Conservation (phyloP, 352 stramenopile species). For the Globisporangium echinulatum region DNA sequence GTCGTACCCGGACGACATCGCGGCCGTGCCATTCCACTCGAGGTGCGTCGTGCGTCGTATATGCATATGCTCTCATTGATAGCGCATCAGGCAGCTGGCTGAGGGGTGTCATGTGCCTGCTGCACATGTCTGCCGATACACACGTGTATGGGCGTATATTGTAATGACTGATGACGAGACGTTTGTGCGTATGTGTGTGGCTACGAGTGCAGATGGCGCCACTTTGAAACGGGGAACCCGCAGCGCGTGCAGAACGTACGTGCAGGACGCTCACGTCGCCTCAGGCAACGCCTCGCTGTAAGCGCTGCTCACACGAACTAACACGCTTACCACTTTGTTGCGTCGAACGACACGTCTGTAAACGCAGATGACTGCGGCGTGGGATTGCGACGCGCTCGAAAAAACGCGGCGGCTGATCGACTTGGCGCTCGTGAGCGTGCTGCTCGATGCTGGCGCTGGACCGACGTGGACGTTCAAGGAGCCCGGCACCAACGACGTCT, state of each 20-base stretch:
- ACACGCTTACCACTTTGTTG: too few relatives aligned
- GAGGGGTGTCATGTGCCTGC: too few relatives aligned
- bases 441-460: slow-evolving; percentile 73
- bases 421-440: slow-evolving; percentile 68
- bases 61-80: too few relatives aligned
- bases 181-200: neutral
- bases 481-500: slow-evolving; percentile 49
- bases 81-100: too few relatives aligned
- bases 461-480: slow-evolving; percentile 72
- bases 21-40: slow-evolving; percentile 73
- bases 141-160: too few relatives aligned
- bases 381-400: slow-evolving; percentile 43
- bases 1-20: slow-evolving; percentile 40
- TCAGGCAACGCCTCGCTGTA: too few relatives aligned
- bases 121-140: too few relatives aligned
- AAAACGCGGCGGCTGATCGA: slow-evolving; percentile 64
- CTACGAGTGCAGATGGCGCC: slow-evolving; percentile 27
- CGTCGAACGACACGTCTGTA: too few relatives aligned
- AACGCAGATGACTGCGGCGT: slow-evolving; percentile 34
- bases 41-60: slow-evolving; percentile 24
- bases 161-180: too few relatives aligned
- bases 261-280: neutral
- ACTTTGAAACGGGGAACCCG: slow-evolving; percentile 78
- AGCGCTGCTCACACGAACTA: too few relatives aligned
- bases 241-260: slow-evolving; percentile 39